Evolutionary conservation across 768 basidiomycete species (phyloP), one percentile per base, ranked within the genome.

Genomic region (Kwoniella heveanensis): DNA sequence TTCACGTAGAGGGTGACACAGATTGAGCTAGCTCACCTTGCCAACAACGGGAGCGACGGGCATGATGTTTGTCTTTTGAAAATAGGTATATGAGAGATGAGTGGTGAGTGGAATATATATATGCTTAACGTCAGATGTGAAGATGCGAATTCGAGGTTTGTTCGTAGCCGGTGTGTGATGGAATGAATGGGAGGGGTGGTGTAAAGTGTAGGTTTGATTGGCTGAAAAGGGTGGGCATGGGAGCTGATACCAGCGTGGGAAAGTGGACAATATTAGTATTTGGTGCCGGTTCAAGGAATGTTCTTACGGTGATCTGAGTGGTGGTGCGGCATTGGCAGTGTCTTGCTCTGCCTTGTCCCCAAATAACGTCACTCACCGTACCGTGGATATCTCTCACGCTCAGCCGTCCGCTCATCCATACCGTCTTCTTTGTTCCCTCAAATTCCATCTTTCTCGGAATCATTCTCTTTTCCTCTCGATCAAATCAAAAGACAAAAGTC

Each of bases 41-140:
- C 62, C 62, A 64, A 64, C 62, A 51, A 64, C 53, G 32, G 62
- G 62, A 64, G 62, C 62, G 62, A 64, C 56, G 62, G 62, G 62
- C 62, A 64, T 64, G n/a, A 32, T 62, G 53, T 36, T 32, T 46
- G 53, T 30, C 36, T 44, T 54, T 8, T 53, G 26, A 24, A n/a
- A n/a, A n/a, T n/a, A n/a, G 2, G 55, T 26, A 46, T 39, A 12
- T 17, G 46, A 56, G 47, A 37, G n/a, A 25, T 39, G 27, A 30
- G 32, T 50, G 29, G 32, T 59, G 47, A 59, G 47, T 30, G 17
- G 36, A 29, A 26, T 50, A 58, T 12, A 21, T 36, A n/a, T 55
- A 37, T 30, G 46, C 47, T 49, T 49, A 32, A 30, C 46, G 47
- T 58, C 13, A 19, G 29, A 30, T 57, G 56, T 21, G 10, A 25